These are phyloP conservation scores for Sporothrix brasiliensis DNA, from an alignment of 2,329 filamentous ascomycete genomes.

Conservation along the genomic window DNA sequence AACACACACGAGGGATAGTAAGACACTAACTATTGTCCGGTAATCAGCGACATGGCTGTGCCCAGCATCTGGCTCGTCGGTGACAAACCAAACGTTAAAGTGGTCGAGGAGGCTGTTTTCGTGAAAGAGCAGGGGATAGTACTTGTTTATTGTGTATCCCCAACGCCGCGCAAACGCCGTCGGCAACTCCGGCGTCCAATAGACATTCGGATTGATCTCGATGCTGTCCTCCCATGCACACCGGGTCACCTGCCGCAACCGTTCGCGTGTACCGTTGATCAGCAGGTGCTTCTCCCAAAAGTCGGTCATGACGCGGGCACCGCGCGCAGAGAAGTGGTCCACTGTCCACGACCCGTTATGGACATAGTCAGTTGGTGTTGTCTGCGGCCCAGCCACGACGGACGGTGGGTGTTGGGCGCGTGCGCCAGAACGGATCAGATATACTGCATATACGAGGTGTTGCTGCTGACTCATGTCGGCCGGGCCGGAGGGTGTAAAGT, in stretches of 20 bases:
- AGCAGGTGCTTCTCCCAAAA: slow-evolving; percentile 19
- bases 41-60: slow-evolving; percentile 16
- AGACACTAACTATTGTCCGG: background rate
- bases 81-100: background rate
- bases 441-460: slow-evolving; percentile 9
- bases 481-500: background rate
- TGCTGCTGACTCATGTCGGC: background rate
- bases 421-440: slow-evolving; percentile 5
- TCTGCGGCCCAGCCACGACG: background rate
- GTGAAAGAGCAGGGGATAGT: slow-evolving; percentile 8
- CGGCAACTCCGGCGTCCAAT: slow-evolving; percentile 17
- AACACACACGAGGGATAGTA: background rate
- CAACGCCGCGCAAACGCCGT: background rate
- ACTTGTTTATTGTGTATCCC: background rate
- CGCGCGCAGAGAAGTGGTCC: slow-evolving; percentile 20
- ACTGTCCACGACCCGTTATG: slow-evolving; percentile 23
- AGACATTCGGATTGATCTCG: slow-evolving; percentile 11
- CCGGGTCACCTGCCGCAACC: background rate
- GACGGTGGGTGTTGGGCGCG: slow-evolving; percentile 7
- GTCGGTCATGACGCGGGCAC: slow-evolving; percentile 4
- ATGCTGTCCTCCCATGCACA: slow-evolving; percentile 23
- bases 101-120: slow-evolving; percentile 6
- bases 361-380: background rate
- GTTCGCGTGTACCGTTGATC: slow-evolving; percentile 7
- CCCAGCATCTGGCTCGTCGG: background rate